phyloP scores from a whole-genome alignment of 1,284 basidiomycete species.

The Schizophyllum amplum region DNA sequence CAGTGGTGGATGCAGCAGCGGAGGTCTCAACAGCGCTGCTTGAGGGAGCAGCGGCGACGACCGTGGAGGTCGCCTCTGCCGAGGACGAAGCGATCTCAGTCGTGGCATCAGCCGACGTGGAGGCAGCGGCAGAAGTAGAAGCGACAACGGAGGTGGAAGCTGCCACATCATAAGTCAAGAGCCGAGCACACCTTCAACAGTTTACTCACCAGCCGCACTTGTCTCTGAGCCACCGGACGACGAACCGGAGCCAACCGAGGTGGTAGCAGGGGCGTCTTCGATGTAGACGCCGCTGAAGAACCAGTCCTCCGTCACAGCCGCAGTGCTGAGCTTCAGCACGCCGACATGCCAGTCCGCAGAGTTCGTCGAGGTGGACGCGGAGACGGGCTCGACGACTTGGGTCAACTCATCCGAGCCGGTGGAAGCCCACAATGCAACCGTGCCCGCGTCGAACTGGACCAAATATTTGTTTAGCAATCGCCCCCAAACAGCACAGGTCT shows the following conservation, averaged over 20 bases:
- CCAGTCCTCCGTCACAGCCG: conserved; percentile 42
- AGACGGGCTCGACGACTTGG: conserved; percentile 41
- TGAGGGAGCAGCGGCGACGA: too few relatives aligned
- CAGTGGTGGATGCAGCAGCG: background rate
- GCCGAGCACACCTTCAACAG: too few relatives aligned
- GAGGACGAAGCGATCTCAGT: background rate
- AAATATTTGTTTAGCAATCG: too few relatives aligned
- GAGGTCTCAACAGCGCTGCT: background rate
- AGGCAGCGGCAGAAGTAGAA: too few relatives aligned
- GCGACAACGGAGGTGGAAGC: too few relatives aligned
- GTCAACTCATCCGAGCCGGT: conserved; percentile 39
- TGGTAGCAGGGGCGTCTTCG: conserved; percentile 49
- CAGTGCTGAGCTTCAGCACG: conserved; percentile 47
- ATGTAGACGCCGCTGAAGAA: conserved; percentile 56
- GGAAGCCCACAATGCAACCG: conserved; percentile 53
- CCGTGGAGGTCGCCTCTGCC: too few relatives aligned
- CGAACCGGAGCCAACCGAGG: conserved; percentile 33
- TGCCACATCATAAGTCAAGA: too few relatives aligned
- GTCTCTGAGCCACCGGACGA: background rate
- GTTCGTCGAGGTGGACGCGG: conserved; percentile 49
- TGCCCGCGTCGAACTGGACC: conserved; percentile 39
- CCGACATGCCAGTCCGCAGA: conserved; percentile 59
- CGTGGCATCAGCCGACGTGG: too few relatives aligned
- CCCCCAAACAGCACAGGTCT: too few relatives aligned
- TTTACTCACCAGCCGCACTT: background rate